Conservation (phyloP, 164 flowering plant species). For the Liriodendron chinense region DNA sequence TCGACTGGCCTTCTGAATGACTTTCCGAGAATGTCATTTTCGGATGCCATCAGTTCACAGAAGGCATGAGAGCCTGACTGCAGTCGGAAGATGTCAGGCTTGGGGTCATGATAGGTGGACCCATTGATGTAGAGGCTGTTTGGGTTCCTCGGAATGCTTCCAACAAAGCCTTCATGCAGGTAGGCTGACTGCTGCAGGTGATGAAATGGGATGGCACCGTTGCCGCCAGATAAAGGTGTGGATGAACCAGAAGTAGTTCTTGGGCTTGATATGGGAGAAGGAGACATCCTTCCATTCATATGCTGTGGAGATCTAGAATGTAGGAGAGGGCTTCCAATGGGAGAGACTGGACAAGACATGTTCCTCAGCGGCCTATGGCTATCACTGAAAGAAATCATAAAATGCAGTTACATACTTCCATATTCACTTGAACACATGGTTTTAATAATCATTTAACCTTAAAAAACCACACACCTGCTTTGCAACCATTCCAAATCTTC, state of each 20-base stretch:
- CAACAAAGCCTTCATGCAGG: conserved; percentile 57
- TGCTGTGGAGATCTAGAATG: conserved; percentile 72
- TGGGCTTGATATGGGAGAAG: conserved; percentile 85
- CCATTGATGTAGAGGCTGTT: conserved; percentile 36
- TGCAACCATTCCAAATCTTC: too few relatives aligned
- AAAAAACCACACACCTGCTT: too few relatives aligned
- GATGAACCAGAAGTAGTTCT: conserved; percentile 74
- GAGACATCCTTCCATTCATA: conserved; percentile 69
- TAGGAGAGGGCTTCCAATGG: conserved; percentile 77
- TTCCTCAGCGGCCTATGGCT: conserved; percentile 42
- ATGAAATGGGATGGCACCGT: conserved; percentile 68
- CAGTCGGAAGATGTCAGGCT: conserved; percentile 57
- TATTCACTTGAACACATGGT: background rate
- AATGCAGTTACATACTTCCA: background rate
- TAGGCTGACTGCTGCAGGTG: conserved; percentile 46
- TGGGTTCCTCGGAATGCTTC: conserved; percentile 44
- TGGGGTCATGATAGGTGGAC: conserved; percentile 48
- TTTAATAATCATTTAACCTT: too few relatives aligned
- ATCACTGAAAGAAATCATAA: conserved; percentile 44
- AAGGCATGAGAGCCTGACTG: conserved; percentile 55
- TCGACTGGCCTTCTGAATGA: conserved; percentile 44
- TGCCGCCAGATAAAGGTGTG: conserved; percentile 81
- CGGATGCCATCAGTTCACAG: conserved; percentile 42
- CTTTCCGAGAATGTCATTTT: conserved; percentile 45
- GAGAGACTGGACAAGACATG: conserved; percentile 91